phyloP scores from a whole-genome alignment of 345 rosid species.

The Syzygium aromaticum region DNA sequence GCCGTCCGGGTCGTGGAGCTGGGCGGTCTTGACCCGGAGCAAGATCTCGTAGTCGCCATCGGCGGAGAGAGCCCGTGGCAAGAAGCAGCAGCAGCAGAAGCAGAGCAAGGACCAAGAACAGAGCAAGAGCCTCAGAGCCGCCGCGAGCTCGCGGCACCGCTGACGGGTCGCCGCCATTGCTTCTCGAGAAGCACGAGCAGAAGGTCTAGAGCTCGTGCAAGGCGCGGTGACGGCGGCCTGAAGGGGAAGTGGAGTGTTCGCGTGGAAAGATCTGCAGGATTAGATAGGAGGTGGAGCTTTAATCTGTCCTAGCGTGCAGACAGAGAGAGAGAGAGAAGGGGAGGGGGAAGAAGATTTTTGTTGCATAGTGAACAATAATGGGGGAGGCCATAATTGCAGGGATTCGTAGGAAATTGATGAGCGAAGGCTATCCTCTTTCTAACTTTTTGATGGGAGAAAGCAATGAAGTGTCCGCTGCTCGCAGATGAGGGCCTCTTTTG shows the following conservation, averaged over 20 bases:
- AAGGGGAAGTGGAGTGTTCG: background rate
- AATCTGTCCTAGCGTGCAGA: background rate
- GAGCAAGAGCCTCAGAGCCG: background rate
- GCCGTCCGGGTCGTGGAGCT: slow-evolving; percentile 31
- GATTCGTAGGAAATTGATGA: no score
- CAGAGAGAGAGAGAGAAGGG: background rate
- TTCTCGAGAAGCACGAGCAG: background rate
- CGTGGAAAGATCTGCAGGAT: background rate
- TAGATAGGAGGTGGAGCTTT: background rate
- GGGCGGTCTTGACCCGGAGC: slow-evolving; percentile 29
- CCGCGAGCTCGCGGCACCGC: background rate
- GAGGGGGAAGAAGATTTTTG: background rate
- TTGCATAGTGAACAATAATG: background rate
- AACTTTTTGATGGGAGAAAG: background rate
- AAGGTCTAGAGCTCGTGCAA: background rate
- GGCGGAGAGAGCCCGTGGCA: slow-evolving; percentile 7
- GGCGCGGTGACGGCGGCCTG: background rate
- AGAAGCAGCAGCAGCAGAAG: background rate
- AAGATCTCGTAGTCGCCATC: slow-evolving; percentile 41
- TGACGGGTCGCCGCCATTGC: background rate
- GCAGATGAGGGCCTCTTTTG: background rate
- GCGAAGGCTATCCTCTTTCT: background rate
- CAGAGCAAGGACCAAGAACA: background rate
- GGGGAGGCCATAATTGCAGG: background rate
- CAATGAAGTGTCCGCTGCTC: background rate